Conservation (phyloP, 768 basidiomycete species). For the Galerina sulciceps region DNA sequence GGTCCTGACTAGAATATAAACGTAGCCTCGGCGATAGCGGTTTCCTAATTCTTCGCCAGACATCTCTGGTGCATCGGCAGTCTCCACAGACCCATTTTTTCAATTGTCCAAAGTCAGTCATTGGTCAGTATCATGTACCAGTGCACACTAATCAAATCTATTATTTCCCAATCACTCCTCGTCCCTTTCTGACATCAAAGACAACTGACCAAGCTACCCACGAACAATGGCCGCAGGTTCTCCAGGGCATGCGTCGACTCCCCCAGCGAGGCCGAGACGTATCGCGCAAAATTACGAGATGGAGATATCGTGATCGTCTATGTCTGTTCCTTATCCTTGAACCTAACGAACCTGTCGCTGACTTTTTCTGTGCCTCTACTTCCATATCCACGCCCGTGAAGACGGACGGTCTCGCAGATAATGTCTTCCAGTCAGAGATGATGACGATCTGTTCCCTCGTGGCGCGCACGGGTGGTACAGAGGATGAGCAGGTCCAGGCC, state of each 20-base stretch:
- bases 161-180: background rate
- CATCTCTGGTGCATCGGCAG: slow-evolving; percentile 60
- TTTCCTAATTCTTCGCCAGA: slow-evolving; percentile 71
- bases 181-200: slow-evolving; percentile 29
- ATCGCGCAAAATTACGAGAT: slow-evolving; percentile 48
- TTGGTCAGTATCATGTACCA: slow-evolving; percentile 14
- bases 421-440: slow-evolving; percentile 74
- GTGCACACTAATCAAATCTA: slow-evolving; percentile 5
- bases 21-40: slow-evolving; percentile 80
- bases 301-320: slow-evolving; percentile 58
- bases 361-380: background rate
- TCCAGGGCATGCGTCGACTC: slow-evolving; percentile 57
- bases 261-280: slow-evolving; percentile 50
- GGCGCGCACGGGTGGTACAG: slow-evolving; percentile 56
- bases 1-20: background rate
- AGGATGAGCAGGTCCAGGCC: slow-evolving; percentile 64
- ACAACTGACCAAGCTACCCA: slow-evolving; percentile 58
- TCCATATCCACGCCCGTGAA: slow-evolving; percentile 18
- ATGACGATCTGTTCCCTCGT: slow-evolving; percentile 71
- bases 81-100: slow-evolving; percentile 57
- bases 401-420: slow-evolving; percentile 62
- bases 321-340: slow-evolving; percentile 28
- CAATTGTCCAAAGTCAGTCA: slow-evolving; percentile 55
- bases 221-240: slow-evolving; percentile 44
- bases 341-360: background rate